Evolutionary conservation across 2,329 filamentous ascomycete genomes (phyloP), one percentile per base, ranked within the genome.

Genomic region (Fusarium tupiense): DNA sequence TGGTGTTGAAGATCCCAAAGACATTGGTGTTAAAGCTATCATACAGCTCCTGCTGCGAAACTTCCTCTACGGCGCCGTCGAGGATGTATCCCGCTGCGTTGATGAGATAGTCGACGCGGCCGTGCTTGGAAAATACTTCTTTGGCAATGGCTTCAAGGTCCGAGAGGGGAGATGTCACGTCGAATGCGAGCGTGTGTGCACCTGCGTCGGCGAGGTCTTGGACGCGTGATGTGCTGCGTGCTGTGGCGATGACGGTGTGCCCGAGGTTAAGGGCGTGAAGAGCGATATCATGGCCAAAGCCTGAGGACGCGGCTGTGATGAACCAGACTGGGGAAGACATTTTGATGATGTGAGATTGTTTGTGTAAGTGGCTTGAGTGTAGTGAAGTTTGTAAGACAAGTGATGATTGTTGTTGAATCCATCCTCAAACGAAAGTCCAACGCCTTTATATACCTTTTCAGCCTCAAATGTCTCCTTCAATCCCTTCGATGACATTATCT

Each of bases 1-100:
- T 83, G 2, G 88, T 83, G 64, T 86, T 88, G 59, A 88, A 77
- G 13, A 82, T 78, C 6, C 88, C 88, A 69, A 89, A 87, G 37
- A 90, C 86, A 64, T 90, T 90, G 38, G 87, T 88, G 75, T 86
- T 83, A 77, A 88, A 88, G 17, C 78, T 72, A 6, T 80, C 77
- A 17, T 79, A 80, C 31, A 83, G 74, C 68, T 86, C 84, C 41
- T 83, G 72, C 4, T 79, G 77, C 6, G 80, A 81, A 1, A 78
- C 75, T 69, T 85, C 85, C 68, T 87, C 86, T 5, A 83, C 76
- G 1, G 82, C 78, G 1, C 84, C 85, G 35, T 84, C 81, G 8
- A 87, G 80, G 41, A 85, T 80, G 75, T 82, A 87, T 0, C 85
- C 87, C 0, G 86, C 86, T 1, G 85, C 83, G 33, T 88, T 88